Evolutionary conservation across 75 land plant genomes (phyloP).

Genomic region (Sequoia sempervirens): DNA sequence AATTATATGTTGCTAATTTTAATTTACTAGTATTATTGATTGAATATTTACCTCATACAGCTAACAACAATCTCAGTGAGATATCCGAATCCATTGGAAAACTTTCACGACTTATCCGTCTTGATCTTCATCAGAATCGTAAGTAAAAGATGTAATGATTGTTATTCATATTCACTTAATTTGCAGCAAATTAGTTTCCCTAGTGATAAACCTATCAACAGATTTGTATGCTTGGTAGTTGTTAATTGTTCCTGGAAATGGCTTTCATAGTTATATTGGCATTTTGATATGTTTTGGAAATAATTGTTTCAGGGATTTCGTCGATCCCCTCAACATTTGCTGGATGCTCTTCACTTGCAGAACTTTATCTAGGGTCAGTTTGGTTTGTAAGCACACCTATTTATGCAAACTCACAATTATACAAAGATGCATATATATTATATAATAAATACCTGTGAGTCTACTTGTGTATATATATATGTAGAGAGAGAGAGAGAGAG

Average conservation of each 20-base stretch:
- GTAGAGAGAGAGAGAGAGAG: too few species aligned
- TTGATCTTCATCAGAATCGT: slow-evolving; percentile 90
- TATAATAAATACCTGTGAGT: neutral
- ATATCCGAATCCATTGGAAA: slow-evolving; percentile 73
- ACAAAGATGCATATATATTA: neutral
- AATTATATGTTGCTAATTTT: neutral
- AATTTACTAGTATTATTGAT: neutral
- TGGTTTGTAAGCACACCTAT: neutral
- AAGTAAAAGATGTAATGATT: slow-evolving; percentile 6
- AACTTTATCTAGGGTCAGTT: slow-evolving; percentile 78
- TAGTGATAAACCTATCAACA: neutral
- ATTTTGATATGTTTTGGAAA: neutral
- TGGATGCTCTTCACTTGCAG: slow-evolving; percentile 64
- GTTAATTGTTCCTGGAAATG: neutral
- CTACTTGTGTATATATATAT: neutral
- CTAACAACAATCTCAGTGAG: slow-evolving; percentile 51
- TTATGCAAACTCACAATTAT: neutral
- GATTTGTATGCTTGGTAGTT: neutral
- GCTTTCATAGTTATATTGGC: neutral
- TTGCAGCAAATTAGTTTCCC: neutral
- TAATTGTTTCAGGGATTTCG: slow-evolving; percentile 55
- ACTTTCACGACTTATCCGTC: slow-evolving; percentile 75
- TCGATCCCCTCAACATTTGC: slow-evolving; percentile 75
- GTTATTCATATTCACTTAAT: neutral
- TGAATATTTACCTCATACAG: slow-evolving; percentile 20